Conservation (phyloP, 2,329 filamentous ascomycete species). For the Pochonia chlamydosporia region DNA sequence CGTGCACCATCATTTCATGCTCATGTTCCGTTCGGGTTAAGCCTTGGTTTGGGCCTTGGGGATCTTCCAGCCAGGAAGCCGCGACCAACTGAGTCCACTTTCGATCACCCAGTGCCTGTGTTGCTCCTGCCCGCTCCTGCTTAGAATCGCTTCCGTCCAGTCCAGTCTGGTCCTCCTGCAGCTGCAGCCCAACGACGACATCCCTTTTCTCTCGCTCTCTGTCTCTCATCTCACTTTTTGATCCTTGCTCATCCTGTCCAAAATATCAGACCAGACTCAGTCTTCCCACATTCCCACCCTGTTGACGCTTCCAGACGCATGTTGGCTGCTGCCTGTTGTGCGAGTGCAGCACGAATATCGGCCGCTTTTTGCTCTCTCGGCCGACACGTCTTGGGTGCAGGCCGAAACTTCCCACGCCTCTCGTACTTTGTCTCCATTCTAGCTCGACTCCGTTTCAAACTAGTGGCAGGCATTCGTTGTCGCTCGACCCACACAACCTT, state of each 20-base stretch:
- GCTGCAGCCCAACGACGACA: constrained; percentile 1
- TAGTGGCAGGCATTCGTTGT: too few species aligned
- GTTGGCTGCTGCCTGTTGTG: not conserved
- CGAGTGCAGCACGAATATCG: not conserved
- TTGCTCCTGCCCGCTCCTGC: too few species aligned
- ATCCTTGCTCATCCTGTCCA: not conserved
- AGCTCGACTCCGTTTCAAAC: not conserved
- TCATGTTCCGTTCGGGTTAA: too few species aligned
- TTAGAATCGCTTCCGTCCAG: not conserved
- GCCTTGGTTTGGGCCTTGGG: too few species aligned
- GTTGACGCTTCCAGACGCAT: not conserved
- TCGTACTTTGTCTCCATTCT: not conserved
- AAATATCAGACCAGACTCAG: not conserved
- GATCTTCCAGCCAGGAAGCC: too few species aligned
- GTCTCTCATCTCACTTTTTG: not conserved
- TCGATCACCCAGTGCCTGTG: too few species aligned
- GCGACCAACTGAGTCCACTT: not conserved
- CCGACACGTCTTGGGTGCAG: not conserved
- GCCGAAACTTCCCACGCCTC: not conserved
- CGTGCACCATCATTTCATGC: too few species aligned
- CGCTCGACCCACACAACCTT: not conserved
- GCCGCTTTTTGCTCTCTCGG: not conserved
- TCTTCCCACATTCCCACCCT: not conserved
- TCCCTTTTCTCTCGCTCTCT: not conserved
- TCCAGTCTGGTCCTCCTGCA: too few species aligned